Evolutionary conservation across 805 yeast species (phyloP).

Genomic region (Candida taoyuanica): DNA sequence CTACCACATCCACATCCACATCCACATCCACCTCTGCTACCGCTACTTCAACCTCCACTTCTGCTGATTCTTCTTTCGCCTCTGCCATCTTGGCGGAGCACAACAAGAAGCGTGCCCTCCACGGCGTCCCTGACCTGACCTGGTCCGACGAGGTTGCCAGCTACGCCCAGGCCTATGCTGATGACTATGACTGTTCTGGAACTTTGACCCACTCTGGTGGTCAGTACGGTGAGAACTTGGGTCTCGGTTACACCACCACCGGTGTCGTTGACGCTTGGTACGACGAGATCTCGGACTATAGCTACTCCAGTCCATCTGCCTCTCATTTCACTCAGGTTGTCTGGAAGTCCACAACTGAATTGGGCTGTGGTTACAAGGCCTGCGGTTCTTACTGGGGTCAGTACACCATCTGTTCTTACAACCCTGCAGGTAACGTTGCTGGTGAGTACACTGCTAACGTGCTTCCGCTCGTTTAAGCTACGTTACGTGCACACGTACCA

Average conservation of each 20-base stretch:
- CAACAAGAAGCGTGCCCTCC: conserved; percentile 46
- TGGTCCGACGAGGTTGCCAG: conserved; percentile 46
- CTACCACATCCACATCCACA: conserved; percentile 16
- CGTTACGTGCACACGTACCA: not conserved
- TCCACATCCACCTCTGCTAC: conserved; percentile 19
- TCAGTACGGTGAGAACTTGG: conserved; percentile 77
- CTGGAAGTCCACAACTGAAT: conserved; percentile 61
- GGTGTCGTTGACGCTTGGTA: conserved; percentile 74
- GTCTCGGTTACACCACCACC: conserved; percentile 57
- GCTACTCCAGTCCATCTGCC: conserved; percentile 49
- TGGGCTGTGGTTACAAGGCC: conserved; percentile 73
- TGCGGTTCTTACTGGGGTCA: conserved; percentile 53
- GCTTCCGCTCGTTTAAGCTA: conserved; percentile 6
- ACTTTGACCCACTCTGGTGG: conserved; percentile 63
- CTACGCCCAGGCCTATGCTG: conserved; percentile 51
- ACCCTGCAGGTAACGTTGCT: conserved; percentile 66
- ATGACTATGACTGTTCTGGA: conserved; percentile 56
- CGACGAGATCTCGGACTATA: conserved; percentile 54
- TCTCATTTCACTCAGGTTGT: conserved; percentile 86
- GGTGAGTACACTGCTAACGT: conserved; percentile 44
- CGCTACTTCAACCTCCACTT: conserved; percentile 20
- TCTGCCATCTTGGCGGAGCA: conserved; percentile 42
- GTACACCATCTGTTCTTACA: conserved; percentile 72
- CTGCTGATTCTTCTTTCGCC: conserved; percentile 32
- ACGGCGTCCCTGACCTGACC: conserved; percentile 38